Conservation (phyloP, 2,329 filamentous ascomycete species). For the Ceratocystis alfenasii region DNA sequence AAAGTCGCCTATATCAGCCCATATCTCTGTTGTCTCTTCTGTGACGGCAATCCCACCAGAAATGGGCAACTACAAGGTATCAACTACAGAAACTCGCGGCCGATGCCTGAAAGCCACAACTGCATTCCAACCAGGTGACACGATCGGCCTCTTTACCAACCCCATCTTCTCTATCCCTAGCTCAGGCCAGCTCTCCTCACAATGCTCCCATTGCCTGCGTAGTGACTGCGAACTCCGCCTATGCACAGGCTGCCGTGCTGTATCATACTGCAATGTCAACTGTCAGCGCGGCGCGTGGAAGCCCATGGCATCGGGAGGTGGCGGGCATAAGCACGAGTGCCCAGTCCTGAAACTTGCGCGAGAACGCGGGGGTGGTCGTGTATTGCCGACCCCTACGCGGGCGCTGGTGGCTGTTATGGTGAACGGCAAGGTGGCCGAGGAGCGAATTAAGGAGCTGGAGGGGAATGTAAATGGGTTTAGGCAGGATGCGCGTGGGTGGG, state of each 20-base stretch:
- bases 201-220: conserved; percentile 42
- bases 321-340: conserved; percentile 45
- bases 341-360: conserved; percentile 34
- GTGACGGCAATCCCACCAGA: neutral
- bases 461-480: conserved; percentile 36
- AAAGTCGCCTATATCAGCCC: no score
- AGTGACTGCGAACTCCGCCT: conserved; percentile 27
- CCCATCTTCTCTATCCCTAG: conserved; percentile 40
- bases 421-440: conserved; percentile 28
- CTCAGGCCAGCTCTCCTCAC: conserved; percentile 31
- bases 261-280: conserved; percentile 41
- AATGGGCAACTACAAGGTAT: conserved; percentile 17
- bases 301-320: conserved; percentile 18
- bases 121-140: conserved; percentile 35
- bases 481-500: conserved; percentile 31
- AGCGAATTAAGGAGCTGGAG: conserved; percentile 34
- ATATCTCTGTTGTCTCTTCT: no score
- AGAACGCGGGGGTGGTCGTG: conserved; percentile 27
- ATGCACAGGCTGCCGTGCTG: conserved; percentile 43
- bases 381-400: conserved; percentile 44
- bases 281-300: conserved; percentile 48
- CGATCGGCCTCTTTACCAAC: conserved; percentile 36
- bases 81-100: conserved; percentile 26
- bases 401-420: conserved; percentile 42
- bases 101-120: conserved; percentile 37